Conservation (phyloP, 139 green algal genomes). For the Zygnema circumcarinatum region DNA sequence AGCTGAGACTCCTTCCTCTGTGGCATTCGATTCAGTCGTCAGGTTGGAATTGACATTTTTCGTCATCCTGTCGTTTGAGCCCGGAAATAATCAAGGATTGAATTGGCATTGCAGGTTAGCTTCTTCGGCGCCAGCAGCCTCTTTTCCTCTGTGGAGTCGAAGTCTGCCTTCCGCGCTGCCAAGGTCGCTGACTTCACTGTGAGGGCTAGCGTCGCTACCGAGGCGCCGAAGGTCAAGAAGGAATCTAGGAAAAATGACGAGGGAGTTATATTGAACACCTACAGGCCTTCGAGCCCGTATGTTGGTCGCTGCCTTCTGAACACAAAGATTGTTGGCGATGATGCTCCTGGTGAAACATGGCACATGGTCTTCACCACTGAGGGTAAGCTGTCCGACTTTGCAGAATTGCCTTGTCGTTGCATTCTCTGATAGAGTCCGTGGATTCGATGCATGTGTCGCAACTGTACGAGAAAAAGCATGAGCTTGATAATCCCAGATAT, state of each 20-base stretch:
- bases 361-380: constrained; percentile 65
- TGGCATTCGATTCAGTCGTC: neutral
- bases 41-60: neutral
- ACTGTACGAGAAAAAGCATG: no score
- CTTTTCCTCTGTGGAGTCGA: neutral
- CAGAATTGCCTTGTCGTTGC: neutral
- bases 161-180: neutral
- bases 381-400: constrained; percentile 34
- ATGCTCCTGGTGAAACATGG: constrained; percentile 58
- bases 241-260: constrained; percentile 60
- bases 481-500: no score
- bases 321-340: constrained; percentile 62
- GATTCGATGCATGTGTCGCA: no score
- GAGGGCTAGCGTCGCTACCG: constrained; percentile 32
- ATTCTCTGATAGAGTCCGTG: no score
- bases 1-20: neutral
- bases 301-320: constrained; percentile 57
- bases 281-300: constrained; percentile 62
- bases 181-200: neutral
- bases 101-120: constrained; percentile 27
- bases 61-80: neutral
- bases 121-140: constrained; percentile 20
- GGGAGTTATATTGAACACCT: constrained; percentile 55
- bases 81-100: neutral
- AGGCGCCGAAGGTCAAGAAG: constrained; percentile 42